Conservation (phyloP, 169 alveolate species). For the Eimeria necatrix region DNA sequence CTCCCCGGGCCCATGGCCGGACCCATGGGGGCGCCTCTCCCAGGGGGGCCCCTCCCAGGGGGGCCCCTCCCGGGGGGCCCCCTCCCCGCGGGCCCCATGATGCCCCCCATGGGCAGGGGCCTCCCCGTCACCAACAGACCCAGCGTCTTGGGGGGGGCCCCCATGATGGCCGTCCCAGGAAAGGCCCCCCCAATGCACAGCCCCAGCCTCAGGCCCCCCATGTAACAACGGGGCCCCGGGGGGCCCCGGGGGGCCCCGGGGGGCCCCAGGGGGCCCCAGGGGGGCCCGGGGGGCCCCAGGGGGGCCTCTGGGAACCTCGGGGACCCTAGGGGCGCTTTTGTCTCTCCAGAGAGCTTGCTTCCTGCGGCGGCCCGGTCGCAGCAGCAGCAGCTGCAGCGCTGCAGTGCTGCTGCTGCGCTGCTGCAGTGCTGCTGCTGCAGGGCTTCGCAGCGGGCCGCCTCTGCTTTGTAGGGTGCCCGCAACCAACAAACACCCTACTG, state of each 20-base stretch:
- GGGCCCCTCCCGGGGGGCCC: slow-evolving; percentile 35
- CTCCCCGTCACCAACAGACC: not conserved
- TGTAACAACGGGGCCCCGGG: not conserved
- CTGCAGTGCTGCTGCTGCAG: slow-evolving; percentile 19
- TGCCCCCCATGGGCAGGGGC: slow-evolving; percentile 47
- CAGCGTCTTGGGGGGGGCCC: slow-evolving; percentile 8
- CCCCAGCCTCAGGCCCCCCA: slow-evolving; percentile 48
- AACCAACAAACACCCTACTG: not conserved
- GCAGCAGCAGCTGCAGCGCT: slow-evolving; percentile 13
- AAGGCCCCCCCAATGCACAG: slow-evolving; percentile 16
- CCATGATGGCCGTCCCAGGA: not conserved
- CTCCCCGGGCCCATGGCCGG: slow-evolving; percentile 21
- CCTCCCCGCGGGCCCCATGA: not conserved
- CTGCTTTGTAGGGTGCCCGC: no score
- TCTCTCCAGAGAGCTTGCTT: not conserved
- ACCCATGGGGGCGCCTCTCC: slow-evolving; percentile 48
- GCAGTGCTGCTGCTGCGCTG: slow-evolving; percentile 1
- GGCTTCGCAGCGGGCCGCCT: no score
- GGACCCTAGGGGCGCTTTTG: not conserved
- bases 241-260: not conserved
- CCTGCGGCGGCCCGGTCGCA: not conserved
- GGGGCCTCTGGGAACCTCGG: not conserved
- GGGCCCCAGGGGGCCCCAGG: not conserved
- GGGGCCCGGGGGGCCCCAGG: not conserved
- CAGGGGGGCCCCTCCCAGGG: slow-evolving; percentile 45